Evolutionary conservation across 2,329 filamentous ascomycete genomes (phyloP), one percentile per base, ranked within the genome.

Genomic region (Coleophoma crateriformis): DNA sequence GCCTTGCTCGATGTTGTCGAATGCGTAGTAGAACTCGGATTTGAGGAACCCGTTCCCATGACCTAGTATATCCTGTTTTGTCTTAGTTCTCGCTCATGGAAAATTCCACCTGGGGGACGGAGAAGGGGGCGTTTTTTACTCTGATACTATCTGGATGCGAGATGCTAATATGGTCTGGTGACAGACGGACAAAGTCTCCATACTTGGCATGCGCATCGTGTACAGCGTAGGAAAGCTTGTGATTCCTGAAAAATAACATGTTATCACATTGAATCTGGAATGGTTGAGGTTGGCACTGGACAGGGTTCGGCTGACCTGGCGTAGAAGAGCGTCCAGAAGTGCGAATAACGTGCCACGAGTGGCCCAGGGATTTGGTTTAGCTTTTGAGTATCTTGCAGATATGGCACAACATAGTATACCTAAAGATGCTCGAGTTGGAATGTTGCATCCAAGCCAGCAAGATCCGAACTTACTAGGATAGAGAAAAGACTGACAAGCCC

Each of bases 1-100:
- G 12, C 89, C 89, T 7, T 88, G 81, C 43, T 79, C 79, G 62
- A 95, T 94, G 13, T 87, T 90, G 47, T 95, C 89, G 59, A 95
- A 95, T 45, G 88, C 87, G 60, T 95, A 88, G 60, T 95, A 95
- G 70, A 90, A 95, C 4, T 90, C 84, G 38, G 82, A 71, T 64
- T 88, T 88, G 46, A 87, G 60, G 59, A 87, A 85, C 0, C 84
- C 85, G 58, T 87, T 88, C 11, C 84, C 83, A 56, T 88, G 85
- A 11, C 88, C 88, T 58, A 94, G 94, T 50, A 94, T 17, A 13
- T 38, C 35, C 41, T 22, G 4, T 14, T 8, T 15, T 38, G 14
- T 14, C 7, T 38, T 10, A 27, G 35, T 8, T 38, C 4, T 14
- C 6, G 11, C 11, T 38, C 7, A 14, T 12, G 58, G 27, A 4